Base-by-base conservation (phyloP, 2,329 filamentous ascomycete species). In the Calonectria honghensis region DNA sequence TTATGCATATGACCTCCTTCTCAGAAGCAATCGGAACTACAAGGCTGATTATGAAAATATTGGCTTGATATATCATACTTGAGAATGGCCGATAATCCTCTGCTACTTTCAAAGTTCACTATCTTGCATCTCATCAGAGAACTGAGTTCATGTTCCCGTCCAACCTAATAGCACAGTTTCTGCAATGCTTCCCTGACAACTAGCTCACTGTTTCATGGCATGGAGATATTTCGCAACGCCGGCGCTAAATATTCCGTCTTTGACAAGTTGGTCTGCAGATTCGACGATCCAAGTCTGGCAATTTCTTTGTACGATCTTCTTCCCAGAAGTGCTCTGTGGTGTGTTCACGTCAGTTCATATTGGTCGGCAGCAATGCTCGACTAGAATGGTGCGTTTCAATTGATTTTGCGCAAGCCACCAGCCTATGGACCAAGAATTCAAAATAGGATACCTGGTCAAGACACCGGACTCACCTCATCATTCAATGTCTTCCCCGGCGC, bases 241-340 rank as follows among this genome's bases (percentile, higher is more conserved):
- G 10, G 13, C 5, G 7, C 31, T 57, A 6, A 57, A 57, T 11
- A 57, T 57, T 10, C 52, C 52, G n/a, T 57, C 52, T 10, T 4
- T n/a, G 11, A 57, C 52, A 29, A 57, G 29, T n/a, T 57, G 52
- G 29, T 57, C 52, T 1, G 52, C 52, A 24, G 52, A 57, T n/a
- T 57, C 52, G 3, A 57, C 29, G 11, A 57, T 57, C 52, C 52
- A 57, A n/a, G 52, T 57, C n/a, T 57, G 52, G 18, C 52, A 57
- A 57, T 57, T 32, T 9, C 52, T 57, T 27, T 57, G 29, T 6
- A 6, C 14, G 1, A 57, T 35, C 18, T 35, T 57, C 18, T 57
- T 57, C 14, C 52, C 29, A n/a, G 52, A 57, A n/a, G 52, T 57
- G 4, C 18, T 57, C 52, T 57, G 9, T 5, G 7, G 18, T 3